Evolutionary conservation across 805 yeast species (phyloP).

Genomic region (Pichia rugopelliculosa): DNA sequence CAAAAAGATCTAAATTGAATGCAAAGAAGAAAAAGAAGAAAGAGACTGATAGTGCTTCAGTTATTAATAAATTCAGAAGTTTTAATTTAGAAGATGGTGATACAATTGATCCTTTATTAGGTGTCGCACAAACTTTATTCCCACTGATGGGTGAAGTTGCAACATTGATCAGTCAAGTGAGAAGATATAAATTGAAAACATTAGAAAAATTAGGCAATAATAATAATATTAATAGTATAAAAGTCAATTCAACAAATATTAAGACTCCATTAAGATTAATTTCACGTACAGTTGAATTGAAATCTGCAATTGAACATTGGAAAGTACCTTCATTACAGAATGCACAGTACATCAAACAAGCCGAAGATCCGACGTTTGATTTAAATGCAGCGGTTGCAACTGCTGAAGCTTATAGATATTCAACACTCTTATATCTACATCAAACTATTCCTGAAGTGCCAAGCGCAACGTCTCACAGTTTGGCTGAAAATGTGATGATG

Average conservation of each 20-base stretch:
- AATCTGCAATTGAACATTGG: slow-evolving; percentile 50
- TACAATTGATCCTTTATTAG: slow-evolving; percentile 56
- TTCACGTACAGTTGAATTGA: slow-evolving; percentile 48
- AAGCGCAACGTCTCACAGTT: slow-evolving; percentile 41
- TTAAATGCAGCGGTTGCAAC: slow-evolving; percentile 55
- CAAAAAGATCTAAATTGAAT: not conserved
- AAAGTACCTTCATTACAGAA: slow-evolving; percentile 36
- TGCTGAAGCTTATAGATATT: slow-evolving; percentile 61
- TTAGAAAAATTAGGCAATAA: slow-evolving; percentile 3
- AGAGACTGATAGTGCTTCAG: slow-evolving; percentile 16
- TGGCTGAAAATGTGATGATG: slow-evolving; percentile 55
- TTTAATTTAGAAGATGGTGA: slow-evolving; percentile 28
- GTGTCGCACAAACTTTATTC: slow-evolving; percentile 59
- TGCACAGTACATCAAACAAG: slow-evolving; percentile 16
- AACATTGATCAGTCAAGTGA: slow-evolving; percentile 41
- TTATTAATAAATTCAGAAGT: slow-evolving; percentile 36
- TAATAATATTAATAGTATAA: not conserved
- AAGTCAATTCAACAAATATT: not conserved
- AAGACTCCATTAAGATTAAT: slow-evolving; percentile 41
- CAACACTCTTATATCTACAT: slow-evolving; percentile 52
- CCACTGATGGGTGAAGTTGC: slow-evolving; percentile 62
- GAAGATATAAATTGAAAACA: slow-evolving; percentile 24
- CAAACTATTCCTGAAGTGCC: slow-evolving; percentile 70
- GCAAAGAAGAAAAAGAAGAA: slow-evolving; percentile 10
- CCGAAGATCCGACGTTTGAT: slow-evolving; percentile 45